Evolutionary conservation across 2,329 filamentous ascomycete genomes (phyloP).

Genomic region (Macrophomina tecta): DNA sequence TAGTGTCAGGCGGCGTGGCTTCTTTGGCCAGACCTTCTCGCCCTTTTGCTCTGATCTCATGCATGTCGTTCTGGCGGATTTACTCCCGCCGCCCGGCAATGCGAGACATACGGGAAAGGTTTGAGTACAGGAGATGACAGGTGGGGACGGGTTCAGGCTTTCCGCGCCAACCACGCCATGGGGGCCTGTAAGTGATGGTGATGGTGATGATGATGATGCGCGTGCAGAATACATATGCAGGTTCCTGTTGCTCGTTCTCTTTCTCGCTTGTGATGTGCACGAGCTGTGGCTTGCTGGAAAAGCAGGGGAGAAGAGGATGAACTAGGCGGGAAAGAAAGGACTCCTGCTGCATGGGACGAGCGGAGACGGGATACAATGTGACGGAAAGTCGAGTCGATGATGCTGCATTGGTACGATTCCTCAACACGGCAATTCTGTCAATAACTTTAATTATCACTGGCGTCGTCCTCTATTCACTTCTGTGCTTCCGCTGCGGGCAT

Average conservation of each 20-base stretch:
- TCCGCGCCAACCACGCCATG: neutral
- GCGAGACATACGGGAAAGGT: slow-evolving; percentile 8
- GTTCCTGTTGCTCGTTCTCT: neutral
- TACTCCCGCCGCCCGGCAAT: slow-evolving; percentile 14
- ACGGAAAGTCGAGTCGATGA: neutral
- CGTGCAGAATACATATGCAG: slow-evolving; percentile 16
- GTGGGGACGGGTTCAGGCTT: neutral
- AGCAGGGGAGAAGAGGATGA: neutral
- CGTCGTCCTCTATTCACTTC: neutral
- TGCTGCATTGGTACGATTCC: neutral
- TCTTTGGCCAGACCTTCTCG: neutral
- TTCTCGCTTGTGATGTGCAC: slow-evolving; percentile 5
- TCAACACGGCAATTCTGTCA: neutral
- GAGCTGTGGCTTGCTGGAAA: neutral
- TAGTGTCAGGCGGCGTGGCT: neutral
- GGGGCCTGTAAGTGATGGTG: neutral
- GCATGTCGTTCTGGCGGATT: neutral
- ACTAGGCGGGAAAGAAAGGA: neutral
- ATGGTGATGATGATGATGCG: slow-evolving; percentile 3
- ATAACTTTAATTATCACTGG: neutral
- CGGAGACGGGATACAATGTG: neutral
- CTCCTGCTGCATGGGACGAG: neutral
- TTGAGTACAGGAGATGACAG: neutral
- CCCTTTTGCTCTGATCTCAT: neutral
- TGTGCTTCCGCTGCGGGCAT: slow-evolving; percentile 14